Percentiles rank a stretch among this genome's conserved stretches.
Conservation (phyloP, 2,329 filamentous ascomycete species). For the Epichloe bromicola region DNA sequence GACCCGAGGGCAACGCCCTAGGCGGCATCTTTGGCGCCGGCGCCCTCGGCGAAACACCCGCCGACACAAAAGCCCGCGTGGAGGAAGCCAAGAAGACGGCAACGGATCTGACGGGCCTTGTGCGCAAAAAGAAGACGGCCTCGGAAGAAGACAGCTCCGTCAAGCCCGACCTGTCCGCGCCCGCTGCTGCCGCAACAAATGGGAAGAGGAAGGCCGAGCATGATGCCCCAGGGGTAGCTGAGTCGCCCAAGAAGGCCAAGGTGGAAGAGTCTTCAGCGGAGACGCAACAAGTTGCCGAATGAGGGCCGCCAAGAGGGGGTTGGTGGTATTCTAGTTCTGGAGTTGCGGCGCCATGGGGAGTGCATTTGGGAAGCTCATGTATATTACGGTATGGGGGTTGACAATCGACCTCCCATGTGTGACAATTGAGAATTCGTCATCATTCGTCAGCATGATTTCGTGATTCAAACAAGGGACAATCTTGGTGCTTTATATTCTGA, state of each 20-base stretch:
- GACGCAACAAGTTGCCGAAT: neutral
- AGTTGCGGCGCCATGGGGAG: neutral
- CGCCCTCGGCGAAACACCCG: constrained; percentile 47
- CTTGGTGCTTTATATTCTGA: too few relatives aligned
- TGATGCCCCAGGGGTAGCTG: constrained; percentile 13
- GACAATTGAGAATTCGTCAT: too few relatives aligned
- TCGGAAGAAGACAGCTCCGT: constrained; percentile 18
- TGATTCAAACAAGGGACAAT: too few relatives aligned
- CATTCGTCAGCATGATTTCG: too few relatives aligned
- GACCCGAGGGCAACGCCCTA: constrained; percentile 26
- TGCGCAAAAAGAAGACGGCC: constrained; percentile 52
- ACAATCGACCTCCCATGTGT: too few relatives aligned
- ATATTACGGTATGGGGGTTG: too few relatives aligned
- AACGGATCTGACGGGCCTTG: constrained; percentile 60
- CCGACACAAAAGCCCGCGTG: constrained; percentile 48
- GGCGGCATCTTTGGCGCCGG: constrained; percentile 51
- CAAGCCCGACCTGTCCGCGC: constrained; percentile 6
- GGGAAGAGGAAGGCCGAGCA: constrained; percentile 24
- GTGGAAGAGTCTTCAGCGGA: constrained; percentile 13
- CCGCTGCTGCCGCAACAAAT: constrained; percentile 20
- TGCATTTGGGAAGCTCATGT: too few relatives aligned
- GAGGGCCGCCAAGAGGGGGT: neutral
- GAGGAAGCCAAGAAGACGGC: constrained; percentile 63
- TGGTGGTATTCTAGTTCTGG: neutral
- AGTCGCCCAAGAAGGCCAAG: constrained; percentile 23